Conservation (phyloP, 345 rosid genomes). For the Populus deltoides region DNA sequence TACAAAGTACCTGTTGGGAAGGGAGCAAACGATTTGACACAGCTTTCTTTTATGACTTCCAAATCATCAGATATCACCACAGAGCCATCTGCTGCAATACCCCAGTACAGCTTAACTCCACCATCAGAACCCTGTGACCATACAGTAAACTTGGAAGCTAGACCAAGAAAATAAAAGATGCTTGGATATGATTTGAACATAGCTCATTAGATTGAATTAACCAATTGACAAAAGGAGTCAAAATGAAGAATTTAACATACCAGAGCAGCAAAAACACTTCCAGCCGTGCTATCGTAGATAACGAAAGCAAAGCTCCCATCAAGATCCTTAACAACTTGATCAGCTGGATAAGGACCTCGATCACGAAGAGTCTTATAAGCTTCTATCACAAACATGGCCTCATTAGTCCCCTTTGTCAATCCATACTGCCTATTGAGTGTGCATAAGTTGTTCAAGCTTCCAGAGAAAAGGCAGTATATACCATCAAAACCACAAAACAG, state of each 20-base stretch:
- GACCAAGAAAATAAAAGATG: not conserved
- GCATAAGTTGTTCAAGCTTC: constrained; percentile 55
- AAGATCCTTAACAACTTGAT: constrained; percentile 73
- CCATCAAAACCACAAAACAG: constrained; percentile 48
- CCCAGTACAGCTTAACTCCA: constrained; percentile 45
- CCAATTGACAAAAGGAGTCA: not conserved
- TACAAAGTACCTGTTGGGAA: constrained; percentile 46
- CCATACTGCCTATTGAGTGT: constrained; percentile 61
- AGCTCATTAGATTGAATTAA: not conserved
- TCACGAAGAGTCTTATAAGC: constrained; percentile 62
- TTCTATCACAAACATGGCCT: constrained; percentile 60
- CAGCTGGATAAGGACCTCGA: constrained; percentile 79
- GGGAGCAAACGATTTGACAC: constrained; percentile 59
- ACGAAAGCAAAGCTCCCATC: constrained; percentile 63
- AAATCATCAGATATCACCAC: constrained; percentile 48
- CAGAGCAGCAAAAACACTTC: constrained; percentile 53
- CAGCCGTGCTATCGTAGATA: constrained; percentile 47
- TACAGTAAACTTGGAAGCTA: not conserved
- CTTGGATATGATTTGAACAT: not conserved
- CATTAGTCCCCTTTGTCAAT: constrained; percentile 44
- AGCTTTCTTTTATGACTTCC: constrained; percentile 43
- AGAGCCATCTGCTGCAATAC: constrained; percentile 48
- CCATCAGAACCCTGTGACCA: constrained; percentile 31
- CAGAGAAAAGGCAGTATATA: constrained; percentile 60
- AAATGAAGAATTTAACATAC: constrained; percentile 21